Evolutionary conservation across 495 filamentous ascomycete genomes (phyloP), one percentile per base, ranked within the genome.

Genomic region (Aspergillus campestris): DNA sequence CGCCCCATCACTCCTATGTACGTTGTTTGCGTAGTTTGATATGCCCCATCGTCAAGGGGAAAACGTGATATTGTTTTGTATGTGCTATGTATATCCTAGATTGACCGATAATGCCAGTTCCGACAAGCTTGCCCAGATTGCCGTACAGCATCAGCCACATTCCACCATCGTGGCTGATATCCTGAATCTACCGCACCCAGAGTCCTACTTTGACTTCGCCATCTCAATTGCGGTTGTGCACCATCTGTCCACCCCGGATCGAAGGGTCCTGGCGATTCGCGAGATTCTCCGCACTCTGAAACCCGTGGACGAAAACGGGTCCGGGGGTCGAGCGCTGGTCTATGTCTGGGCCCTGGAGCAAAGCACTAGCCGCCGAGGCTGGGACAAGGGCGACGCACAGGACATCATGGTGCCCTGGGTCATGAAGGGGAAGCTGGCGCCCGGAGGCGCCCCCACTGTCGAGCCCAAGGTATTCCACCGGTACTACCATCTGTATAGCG

Each of bases 331-430:
- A 58, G 80, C 85, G 12, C 64, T 98, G 48, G 73, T 96, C 18
- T 94, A 91, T 60, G 92, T 91, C n/a, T 98, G 92, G 92, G 92
- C 92, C 3, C 73, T 98, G 18, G 92, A 98, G 68, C 92, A 98
- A 63, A 84, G 86, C 61, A 69, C 66, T 48, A 95, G 89, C 60
- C 83, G 94, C 45, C 72, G 92, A 55, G 92, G 92, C 13, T 98
- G 91, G 92, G 84, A 87, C 50, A 85, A 89, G 57, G 83, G 82
- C 11, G 77, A 84, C 54, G 78, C 81, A 47, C 90, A 97, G 64
- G 92, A 98, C 68, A 79, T 94, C 47, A 87, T 97, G 76, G 92
- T 98, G 38, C 92, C 92, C 11, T 98, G 92, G 92, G 87, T 97
- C 9, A 72, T 90, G 64, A 75, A 74, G 52, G 55, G 57, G 39